Base-by-base conservation (phyloP, 306 rosid genomes). In the Psophocarpus tetragonolobus region DNA sequence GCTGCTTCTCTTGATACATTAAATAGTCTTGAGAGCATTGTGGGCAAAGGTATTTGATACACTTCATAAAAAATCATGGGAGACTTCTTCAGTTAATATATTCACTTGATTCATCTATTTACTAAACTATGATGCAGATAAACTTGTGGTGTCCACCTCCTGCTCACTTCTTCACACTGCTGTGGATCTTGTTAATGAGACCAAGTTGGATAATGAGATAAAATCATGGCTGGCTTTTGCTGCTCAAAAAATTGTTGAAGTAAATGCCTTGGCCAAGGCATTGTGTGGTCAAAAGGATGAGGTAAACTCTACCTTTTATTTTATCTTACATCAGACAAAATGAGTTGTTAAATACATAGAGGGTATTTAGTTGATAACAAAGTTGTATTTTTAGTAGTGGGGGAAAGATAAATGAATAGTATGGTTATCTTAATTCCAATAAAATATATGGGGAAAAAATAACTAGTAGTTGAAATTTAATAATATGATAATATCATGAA, bases 181-280 rank as follows among this genome's bases (percentile, higher is more conserved):
- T 76, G 97, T 92, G 76, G 97, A 92, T 76, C 97, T 92, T 73
- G 89, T 78, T 45, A 92, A 92, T 29, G 97, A 92, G 83, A 86
- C 96, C 69, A 92, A 92, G 92, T 78, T 92, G 66, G 97, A 92
- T 70, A 47, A 80, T 12, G 97, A 92, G 81, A 88, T 92, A 56
- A 92, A 90, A 64, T 92, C 97, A 50, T 92, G 97, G 97, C 79
- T 92, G 2, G 97, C 97, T 72, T 92, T 92, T 87, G 97, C 97
- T 72, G 97, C 97, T 5, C 97, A 92, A 85, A 92, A 92, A 81
- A 45, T 92, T 83, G 82, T 92, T 72, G 97, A 92, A 87, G 97
- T 92, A 24, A 90, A 90, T 86, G 97, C 97, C 69, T 89, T 92
- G 93, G 90, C 97, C 74, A 87, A 83, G 84, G 97, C 97, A 53